A percentile compares a stretch with the other conserved stretches of the same genome.
Conservation (phyloP, 1,284 basidiomycete genomes). For the Ustilago bromivora region DNA sequence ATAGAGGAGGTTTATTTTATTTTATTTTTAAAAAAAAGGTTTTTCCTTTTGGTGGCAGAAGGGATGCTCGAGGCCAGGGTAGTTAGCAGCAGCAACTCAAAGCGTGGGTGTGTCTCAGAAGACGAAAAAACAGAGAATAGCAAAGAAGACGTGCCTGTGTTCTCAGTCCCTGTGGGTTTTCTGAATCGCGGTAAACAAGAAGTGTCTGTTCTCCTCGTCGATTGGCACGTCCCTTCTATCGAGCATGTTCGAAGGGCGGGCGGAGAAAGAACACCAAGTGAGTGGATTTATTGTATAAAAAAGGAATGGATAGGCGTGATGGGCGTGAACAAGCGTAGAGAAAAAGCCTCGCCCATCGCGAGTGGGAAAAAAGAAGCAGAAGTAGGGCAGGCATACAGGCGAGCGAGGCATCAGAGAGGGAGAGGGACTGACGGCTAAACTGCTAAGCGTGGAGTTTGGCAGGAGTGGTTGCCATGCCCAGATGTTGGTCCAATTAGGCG, state of each 20-base stretch:
- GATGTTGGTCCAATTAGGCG: slow-evolving; percentile 21
- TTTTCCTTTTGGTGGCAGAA: not conserved
- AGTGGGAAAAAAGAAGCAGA: not conserved
- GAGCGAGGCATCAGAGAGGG: not conserved
- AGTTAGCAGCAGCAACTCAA: not conserved
- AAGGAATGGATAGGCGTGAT: not conserved
- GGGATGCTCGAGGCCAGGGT: slow-evolving; percentile 1
- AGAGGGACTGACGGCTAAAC: slow-evolving; percentile 13
- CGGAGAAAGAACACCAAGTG: not conserved
- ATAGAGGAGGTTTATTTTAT: too few species aligned
- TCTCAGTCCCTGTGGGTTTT: not conserved
- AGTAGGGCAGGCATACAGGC: not conserved
- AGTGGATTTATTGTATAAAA: not conserved
- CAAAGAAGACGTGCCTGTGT: not conserved
- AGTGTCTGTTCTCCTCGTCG: not conserved
- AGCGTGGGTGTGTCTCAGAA: not conserved
- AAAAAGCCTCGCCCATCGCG: not conserved
- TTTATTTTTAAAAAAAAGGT: not conserved
- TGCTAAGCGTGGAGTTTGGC: slow-evolving; percentile 18
- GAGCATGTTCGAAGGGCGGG: not conserved
- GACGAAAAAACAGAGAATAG: not conserved
- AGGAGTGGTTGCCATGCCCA: slow-evolving; percentile 13
- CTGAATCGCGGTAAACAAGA: too few species aligned
- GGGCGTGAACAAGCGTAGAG: not conserved
- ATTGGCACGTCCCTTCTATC: not conserved